These are phyloP conservation scores for Neospora caninum DNA, from an alignment of 169 alveolate species.

Conservation along the genomic window DNA sequence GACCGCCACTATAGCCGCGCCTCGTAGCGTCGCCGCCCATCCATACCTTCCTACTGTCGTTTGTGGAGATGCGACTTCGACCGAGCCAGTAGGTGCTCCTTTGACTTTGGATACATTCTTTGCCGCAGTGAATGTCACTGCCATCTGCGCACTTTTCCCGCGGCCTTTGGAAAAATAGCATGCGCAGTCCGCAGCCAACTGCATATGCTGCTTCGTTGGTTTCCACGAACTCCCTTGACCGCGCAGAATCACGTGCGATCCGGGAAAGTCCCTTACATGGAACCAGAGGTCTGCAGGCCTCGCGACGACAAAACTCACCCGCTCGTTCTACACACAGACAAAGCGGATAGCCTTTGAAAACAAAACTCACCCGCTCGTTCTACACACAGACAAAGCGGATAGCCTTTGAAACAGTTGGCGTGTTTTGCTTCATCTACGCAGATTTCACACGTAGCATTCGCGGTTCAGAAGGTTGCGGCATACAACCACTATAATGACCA, in stretches of 20 bases:
- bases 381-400: neutral
- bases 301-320: neutral
- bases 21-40: neutral
- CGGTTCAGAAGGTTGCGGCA: too few species aligned
- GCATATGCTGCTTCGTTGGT: neutral
- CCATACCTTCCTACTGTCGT: neutral
- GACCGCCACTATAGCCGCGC: neutral
- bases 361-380: constrained; percentile 10
- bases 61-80: neutral
- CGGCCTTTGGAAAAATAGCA: constrained; percentile 9
- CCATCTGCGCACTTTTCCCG: neutral
- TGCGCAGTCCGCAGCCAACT: constrained; percentile 14
- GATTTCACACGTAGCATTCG: too few species aligned
- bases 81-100: constrained; percentile 15
- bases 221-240: neutral
- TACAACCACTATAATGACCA: too few species aligned
- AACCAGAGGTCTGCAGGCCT: constrained; percentile 21
- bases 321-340: neutral
- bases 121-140: constrained; percentile 10
- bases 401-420: too few species aligned
- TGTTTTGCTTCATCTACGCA: too few species aligned
- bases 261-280: constrained; percentile 11
- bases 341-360: neutral
- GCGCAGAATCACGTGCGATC: constrained; percentile 13
- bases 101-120: neutral